Percentiles rank a stretch among this genome's conserved stretches.
These are phyloP conservation scores for Boletus sp. DNA, from an alignment of 768 basidiomycete genomes.

Conservation along the genomic window DNA sequence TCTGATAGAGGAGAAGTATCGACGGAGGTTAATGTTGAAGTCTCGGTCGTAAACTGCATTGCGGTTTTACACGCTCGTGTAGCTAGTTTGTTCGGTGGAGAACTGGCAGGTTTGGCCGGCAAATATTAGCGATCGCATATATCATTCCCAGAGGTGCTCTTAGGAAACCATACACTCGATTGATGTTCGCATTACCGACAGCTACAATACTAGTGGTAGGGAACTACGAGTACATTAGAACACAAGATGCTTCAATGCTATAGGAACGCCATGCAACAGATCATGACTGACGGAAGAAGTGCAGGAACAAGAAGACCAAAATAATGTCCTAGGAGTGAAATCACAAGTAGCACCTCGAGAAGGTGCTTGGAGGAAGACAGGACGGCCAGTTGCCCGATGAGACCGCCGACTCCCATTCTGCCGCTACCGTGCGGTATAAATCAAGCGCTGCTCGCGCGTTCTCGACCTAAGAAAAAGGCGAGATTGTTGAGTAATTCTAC, in stretches of 20 bases:
- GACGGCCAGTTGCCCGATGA: constrained; percentile 69
- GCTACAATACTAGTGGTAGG: constrained; percentile 7
- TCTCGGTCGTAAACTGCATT: background rate
- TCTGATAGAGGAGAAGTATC: constrained; percentile 24
- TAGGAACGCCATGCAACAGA: constrained; percentile 5
- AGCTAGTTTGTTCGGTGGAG: background rate
- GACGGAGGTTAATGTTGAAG: constrained; percentile 8
- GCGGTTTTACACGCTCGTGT: background rate
- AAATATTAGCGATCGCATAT: background rate
- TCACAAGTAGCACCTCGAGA: constrained; percentile 75
- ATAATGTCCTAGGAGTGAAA: background rate
- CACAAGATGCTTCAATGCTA: constrained; percentile 14
- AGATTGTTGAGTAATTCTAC: constrained; percentile 11
- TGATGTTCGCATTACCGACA: constrained; percentile 18
- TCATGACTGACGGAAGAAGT: background rate
- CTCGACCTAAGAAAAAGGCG: constrained; percentile 52
- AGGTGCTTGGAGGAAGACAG: constrained; percentile 71
- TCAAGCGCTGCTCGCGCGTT: constrained; percentile 65
- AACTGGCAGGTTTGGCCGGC: background rate
- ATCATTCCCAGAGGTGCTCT: background rate
- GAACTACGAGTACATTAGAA: constrained; percentile 24
- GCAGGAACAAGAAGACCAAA: constrained; percentile 16
- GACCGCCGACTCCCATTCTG: constrained; percentile 67
- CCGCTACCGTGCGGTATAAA: constrained; percentile 52
- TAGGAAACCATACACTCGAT: constrained; percentile 4